These are phyloP conservation scores for Raffaelea albimanens DNA, from an alignment of 2,329 filamentous ascomycete genomes.

Conservation along the genomic window DNA sequence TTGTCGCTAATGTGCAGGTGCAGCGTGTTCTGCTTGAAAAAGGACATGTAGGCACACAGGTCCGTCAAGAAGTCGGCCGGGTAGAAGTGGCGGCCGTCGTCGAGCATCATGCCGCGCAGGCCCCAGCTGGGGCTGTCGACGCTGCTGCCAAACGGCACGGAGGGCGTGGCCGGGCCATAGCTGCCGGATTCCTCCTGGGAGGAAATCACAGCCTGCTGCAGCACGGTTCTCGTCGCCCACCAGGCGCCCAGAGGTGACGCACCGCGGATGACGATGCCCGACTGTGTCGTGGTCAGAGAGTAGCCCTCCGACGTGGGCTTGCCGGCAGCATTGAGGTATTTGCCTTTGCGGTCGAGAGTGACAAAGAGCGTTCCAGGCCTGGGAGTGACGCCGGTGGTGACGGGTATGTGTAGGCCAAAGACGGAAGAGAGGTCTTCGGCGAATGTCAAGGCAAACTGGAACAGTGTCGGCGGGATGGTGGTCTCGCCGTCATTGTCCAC, in stretches of 20 bases:
- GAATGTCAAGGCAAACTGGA: conserved; percentile 37
- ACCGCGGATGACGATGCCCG: conserved; percentile 36
- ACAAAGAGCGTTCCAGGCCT: conserved; percentile 29
- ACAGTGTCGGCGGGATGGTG: conserved; percentile 39
- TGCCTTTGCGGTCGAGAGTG: conserved; percentile 30
- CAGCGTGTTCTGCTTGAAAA: conserved; percentile 51
- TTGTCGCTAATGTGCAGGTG: conserved; percentile 52
- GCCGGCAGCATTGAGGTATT: conserved; percentile 34
- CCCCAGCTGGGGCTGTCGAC: conserved; percentile 42
- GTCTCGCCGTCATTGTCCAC: conserved; percentile 37
- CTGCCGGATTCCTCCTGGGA: conserved; percentile 26
- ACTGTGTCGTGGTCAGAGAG: conserved; percentile 26
- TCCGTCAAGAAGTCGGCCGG: conserved; percentile 43
- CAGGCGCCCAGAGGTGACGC: conserved; percentile 45
- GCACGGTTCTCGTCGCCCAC: conserved; percentile 47
- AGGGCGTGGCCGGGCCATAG: conserved; percentile 19
- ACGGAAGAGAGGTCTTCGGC: conserved; percentile 20
- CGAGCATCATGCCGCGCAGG: conserved; percentile 40
- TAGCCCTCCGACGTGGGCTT: conserved; percentile 40
- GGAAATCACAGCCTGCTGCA: conserved; percentile 33
- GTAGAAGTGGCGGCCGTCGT: conserved; percentile 47
- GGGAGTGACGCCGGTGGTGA: conserved; percentile 18
- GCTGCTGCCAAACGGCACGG: conserved; percentile 30
- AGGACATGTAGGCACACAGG: conserved; percentile 50
- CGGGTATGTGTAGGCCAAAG: conserved; percentile 6